Conservation (phyloP, 139 green algal species). For the Tetraselmis striata region DNA sequence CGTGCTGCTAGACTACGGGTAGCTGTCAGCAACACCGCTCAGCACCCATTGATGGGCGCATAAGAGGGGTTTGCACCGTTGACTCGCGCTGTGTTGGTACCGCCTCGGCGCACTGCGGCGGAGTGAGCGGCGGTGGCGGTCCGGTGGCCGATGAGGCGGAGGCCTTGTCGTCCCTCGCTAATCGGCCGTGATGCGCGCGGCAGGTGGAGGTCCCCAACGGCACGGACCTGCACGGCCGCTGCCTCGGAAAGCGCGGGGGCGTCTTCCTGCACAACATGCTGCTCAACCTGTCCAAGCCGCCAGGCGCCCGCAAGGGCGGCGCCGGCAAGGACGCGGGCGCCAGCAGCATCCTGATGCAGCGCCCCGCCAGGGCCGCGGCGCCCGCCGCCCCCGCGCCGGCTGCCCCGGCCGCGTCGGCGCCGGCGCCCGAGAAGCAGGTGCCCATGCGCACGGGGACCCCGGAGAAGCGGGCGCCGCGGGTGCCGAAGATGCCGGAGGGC, state of each 20-base stretch:
- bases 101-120: too few relatives aligned
- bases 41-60: too few relatives aligned
- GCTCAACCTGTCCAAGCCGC: constrained; percentile 49
- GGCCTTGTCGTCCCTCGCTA: too few relatives aligned
- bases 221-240: constrained; percentile 39
- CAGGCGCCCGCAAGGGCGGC: constrained; percentile 21
- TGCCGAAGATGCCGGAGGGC: neutral
- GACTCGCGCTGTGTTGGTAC: too few relatives aligned
- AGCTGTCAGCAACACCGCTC: too few relatives aligned
- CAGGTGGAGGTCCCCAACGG: constrained; percentile 28
- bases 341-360: constrained; percentile 6
- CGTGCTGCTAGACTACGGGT: too few relatives aligned
- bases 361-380: neutral
- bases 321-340: constrained; percentile 9
- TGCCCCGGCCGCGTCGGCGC: neutral
- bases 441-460: neutral
- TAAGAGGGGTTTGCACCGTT: too few relatives aligned
- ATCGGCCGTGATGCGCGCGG: too few relatives aligned
- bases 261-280: constrained; percentile 26
- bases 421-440: neutral
- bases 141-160: too few relatives aligned
- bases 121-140: too few relatives aligned
- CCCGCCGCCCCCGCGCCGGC: neutral
- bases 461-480: neutral
- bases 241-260: constrained; percentile 19